phyloP scores from a whole-genome alignment of 148 eudicot species.

The Rhododendron henanense region DNA sequence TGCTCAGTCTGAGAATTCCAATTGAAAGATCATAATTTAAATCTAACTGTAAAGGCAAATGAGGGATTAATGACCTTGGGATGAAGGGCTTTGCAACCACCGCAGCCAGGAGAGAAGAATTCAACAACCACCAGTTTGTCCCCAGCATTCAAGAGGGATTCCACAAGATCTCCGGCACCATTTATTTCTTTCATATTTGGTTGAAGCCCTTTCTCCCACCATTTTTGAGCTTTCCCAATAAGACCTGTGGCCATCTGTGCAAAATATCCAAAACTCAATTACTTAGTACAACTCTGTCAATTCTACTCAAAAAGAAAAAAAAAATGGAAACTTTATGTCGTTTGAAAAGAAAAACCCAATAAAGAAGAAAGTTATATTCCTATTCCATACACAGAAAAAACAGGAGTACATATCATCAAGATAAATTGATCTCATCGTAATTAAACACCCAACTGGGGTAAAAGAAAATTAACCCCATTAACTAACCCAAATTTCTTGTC shows the following conservation, averaged over 20 bases:
- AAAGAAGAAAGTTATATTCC: not conserved
- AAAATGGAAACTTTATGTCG: no score
- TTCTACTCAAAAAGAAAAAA: not conserved
- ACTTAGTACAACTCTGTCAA: not conserved
- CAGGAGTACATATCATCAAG: not conserved
- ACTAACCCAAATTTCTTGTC: not conserved
- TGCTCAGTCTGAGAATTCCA: not conserved
- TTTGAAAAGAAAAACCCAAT: not conserved
- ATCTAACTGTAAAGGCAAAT: not conserved
- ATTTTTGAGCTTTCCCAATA: slow-evolving; percentile 56
- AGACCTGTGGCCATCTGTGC: slow-evolving; percentile 45
- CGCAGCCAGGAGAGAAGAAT: slow-evolving; percentile 86
- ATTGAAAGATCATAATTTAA: not conserved
- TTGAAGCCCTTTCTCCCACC: slow-evolving; percentile 90
- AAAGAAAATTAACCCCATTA: not conserved
- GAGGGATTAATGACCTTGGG: slow-evolving; percentile 51
- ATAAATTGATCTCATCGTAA: not conserved
- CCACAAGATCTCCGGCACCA: slow-evolving; percentile 68
- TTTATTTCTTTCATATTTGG: slow-evolving; percentile 64
- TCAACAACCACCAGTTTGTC: slow-evolving; percentile 71
- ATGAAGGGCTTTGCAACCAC: slow-evolving; percentile 87
- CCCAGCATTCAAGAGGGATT: slow-evolving; percentile 61
- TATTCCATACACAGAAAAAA: not conserved
- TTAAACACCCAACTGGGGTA: not conserved
- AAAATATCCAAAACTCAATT: not conserved